phyloP scores from a whole-genome alignment of 2,329 filamentous ascomycete genomes.

The Pseudohalonectria lignicola region DNA sequence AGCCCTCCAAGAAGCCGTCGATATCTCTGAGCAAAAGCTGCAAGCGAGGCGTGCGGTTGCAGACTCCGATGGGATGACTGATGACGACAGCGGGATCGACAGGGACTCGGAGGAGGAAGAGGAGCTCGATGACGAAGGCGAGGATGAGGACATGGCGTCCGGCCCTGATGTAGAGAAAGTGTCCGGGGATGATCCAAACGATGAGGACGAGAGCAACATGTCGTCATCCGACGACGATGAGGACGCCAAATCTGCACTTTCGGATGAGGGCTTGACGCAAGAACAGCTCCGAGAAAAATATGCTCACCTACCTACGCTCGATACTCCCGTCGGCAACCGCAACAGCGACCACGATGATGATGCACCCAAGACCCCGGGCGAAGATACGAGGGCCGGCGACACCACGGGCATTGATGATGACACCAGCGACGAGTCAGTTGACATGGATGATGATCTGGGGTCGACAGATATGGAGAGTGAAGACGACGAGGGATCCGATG shows the following conservation, averaged over 20 bases:
- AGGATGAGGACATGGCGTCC: slow-evolving; percentile 26
- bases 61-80: slow-evolving; percentile 38
- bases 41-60: slow-evolving; percentile 45
- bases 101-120: slow-evolving; percentile 30
- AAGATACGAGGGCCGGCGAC: not conserved
- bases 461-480: slow-evolving; percentile 43
- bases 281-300: slow-evolving; percentile 62
- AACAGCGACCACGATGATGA: slow-evolving; percentile 13
- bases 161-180: slow-evolving; percentile 24
- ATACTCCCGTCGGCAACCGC: too few relatives aligned
- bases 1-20: slow-evolving; percentile 63
- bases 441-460: slow-evolving; percentile 57
- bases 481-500: slow-evolving; percentile 33
- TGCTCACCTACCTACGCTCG: slow-evolving; percentile 45
- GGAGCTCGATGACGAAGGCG: slow-evolving; percentile 33
- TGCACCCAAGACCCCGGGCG: not conserved
- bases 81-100: slow-evolving; percentile 22
- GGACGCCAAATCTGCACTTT: slow-evolving; percentile 36
- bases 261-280: slow-evolving; percentile 55
- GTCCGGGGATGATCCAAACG: slow-evolving; percentile 23
- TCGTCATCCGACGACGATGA: slow-evolving; percentile 54
- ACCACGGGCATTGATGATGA: slow-evolving; percentile 24
- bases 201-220: slow-evolving; percentile 45
- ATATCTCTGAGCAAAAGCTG: slow-evolving; percentile 57
- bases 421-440: slow-evolving; percentile 53